Percentiles rank a stretch among this genome's conserved stretches.
Evolutionary conservation across 257 asterid species (phyloP).

Genomic region (Primulina tabacum): DNA sequence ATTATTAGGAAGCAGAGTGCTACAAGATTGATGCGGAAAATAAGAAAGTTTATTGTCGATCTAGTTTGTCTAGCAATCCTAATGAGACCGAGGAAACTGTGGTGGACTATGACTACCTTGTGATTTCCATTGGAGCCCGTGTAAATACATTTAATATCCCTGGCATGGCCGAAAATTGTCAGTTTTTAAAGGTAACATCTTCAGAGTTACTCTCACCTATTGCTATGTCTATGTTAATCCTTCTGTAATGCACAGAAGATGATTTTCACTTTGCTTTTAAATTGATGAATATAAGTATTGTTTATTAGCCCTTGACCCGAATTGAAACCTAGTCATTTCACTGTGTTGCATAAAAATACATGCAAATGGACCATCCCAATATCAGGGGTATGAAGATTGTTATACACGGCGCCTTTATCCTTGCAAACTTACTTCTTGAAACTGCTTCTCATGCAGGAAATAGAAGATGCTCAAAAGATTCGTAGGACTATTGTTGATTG

Average conservation of each 20-base stretch:
- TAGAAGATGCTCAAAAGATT: slow-evolving; percentile 96
- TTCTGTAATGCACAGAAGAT: background rate
- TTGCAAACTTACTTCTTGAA: slow-evolving; percentile 17
- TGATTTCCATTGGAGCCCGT: slow-evolving; percentile 82
- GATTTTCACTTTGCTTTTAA: background rate
- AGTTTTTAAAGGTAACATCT: slow-evolving; percentile 72
- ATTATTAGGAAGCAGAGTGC: slow-evolving; percentile 91
- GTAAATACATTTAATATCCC: slow-evolving; percentile 92
- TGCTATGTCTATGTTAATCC: background rate
- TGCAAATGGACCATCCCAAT: background rate
- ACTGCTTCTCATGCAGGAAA: slow-evolving; percentile 52
- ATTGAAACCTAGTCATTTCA: background rate
- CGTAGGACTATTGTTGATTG: slow-evolving; percentile 81
- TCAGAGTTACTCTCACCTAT: background rate
- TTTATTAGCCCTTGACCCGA: background rate
- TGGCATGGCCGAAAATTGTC: slow-evolving; percentile 89
- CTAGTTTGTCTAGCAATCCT: slow-evolving; percentile 41
- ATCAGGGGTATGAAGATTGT: background rate
- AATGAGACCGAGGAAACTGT: slow-evolving; percentile 67
- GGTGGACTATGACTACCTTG: slow-evolving; percentile 94
- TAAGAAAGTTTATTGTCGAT: slow-evolving; percentile 84
- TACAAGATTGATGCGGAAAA: slow-evolving; percentile 58
- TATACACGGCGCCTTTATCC: slow-evolving; percentile 7
- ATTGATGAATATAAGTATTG: background rate
- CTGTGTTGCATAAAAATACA: background rate